A percentile compares a stretch with the other conserved stretches of the same genome.
Evolutionary conservation across 2,329 filamentous ascomycete species (phyloP).

Genomic region (Sclerotinia nivalis): DNA sequence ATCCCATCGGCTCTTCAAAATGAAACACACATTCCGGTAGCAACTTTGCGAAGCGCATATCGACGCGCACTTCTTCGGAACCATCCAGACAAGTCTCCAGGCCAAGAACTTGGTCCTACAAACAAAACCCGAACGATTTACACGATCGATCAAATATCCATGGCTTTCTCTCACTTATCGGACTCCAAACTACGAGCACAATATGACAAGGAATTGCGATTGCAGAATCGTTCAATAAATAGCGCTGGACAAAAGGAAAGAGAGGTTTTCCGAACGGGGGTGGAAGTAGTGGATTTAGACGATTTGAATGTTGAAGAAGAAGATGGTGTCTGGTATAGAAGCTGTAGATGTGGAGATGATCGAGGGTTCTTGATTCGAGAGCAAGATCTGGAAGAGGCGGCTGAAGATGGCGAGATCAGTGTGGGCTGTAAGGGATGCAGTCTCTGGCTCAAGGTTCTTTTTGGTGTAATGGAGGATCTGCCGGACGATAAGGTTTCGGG

Average conservation of each 20-base stretch:
- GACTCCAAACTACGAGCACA: constrained; percentile 49
- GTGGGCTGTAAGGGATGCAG: constrained; percentile 68
- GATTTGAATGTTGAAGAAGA: constrained; percentile 58
- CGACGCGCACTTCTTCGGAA: constrained; percentile 63
- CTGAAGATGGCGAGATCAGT: constrained; percentile 59
- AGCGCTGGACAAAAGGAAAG: constrained; percentile 24
- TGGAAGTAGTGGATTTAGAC: constrained; percentile 66
- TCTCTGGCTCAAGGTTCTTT: constrained; percentile 65
- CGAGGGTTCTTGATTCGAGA: constrained; percentile 61
- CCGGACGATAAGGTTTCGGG: constrained; percentile 16
- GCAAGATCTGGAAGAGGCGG: constrained; percentile 59
- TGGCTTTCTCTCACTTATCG: constrained; percentile 59
- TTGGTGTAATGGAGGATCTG: constrained; percentile 53
- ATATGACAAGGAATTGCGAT: constrained; percentile 55
- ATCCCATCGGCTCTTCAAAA: constrained; percentile 53
- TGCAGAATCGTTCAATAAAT: constrained; percentile 29
- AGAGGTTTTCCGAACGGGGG: constrained; percentile 54
- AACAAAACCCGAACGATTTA: constrained; percentile 39
- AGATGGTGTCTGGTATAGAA: constrained; percentile 52
- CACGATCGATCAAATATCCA: constrained; percentile 64
- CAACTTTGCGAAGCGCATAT: constrained; percentile 63
- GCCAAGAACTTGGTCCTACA: constrained; percentile 21
- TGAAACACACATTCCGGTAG: constrained; percentile 46
- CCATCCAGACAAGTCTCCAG: constrained; percentile 52
- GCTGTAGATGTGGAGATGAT: constrained; percentile 65